Conservation (phyloP, 495 filamentous ascomycete genomes). For the Penicillium herquei region DNA sequence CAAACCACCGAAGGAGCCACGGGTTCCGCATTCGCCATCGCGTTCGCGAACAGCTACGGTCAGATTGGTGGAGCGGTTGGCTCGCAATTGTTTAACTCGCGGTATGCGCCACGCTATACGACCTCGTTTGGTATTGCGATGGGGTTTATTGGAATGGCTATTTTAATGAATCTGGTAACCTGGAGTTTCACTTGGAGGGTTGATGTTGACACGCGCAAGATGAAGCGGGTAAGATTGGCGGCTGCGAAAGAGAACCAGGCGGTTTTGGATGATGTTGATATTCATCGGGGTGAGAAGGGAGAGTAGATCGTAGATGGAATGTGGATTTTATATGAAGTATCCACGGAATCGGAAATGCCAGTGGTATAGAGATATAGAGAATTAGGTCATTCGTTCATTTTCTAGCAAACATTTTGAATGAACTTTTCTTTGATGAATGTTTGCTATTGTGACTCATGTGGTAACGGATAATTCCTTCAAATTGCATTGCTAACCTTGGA, state of each 20-base stretch:
- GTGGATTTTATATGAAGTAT: background rate
- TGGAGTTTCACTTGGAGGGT: slow-evolving; percentile 28
- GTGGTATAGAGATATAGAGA: background rate
- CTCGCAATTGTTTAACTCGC: slow-evolving; percentile 31
- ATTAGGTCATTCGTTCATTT: too few species aligned
- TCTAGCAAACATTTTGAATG: too few species aligned
- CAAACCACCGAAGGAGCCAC: slow-evolving; percentile 43
- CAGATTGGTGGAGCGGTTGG: slow-evolving; percentile 40
- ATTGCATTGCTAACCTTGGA: too few species aligned
- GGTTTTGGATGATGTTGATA: slow-evolving; percentile 45
- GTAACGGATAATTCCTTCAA: too few species aligned
- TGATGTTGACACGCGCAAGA: slow-evolving; percentile 37
- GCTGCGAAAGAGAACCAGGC: slow-evolving; percentile 36
- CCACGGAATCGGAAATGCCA: background rate
- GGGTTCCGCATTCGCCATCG: slow-evolving; percentile 45
- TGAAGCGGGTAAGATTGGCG: slow-evolving; percentile 37
- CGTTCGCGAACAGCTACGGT: slow-evolving; percentile 40
- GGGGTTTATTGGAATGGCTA: slow-evolving; percentile 26
- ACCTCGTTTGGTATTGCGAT: slow-evolving; percentile 33
- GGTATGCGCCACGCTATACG: slow-evolving; percentile 31
- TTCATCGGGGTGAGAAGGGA: slow-evolving; percentile 13
- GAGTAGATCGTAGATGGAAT: background rate
- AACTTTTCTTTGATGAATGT: too few species aligned
- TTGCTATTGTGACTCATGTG: too few species aligned
- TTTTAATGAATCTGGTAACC: slow-evolving; percentile 17